Evolutionary conservation across 1,284 basidiomycete species (phyloP).

Genomic region (Waitea zeae): DNA sequence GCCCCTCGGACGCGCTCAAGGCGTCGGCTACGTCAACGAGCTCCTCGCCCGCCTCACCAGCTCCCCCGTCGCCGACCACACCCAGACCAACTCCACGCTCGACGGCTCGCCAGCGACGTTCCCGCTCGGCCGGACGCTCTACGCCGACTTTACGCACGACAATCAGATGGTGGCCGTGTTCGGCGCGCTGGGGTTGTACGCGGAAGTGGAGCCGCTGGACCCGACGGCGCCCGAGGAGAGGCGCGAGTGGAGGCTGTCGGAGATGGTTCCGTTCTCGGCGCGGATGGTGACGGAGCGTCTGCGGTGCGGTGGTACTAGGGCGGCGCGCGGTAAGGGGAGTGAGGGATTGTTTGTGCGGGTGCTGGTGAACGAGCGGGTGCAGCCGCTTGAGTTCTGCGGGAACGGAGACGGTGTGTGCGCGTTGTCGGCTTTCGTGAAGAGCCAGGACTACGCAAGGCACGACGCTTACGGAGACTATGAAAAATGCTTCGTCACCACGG

Average conservation of each 20-base stretch:
- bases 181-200: conserved; percentile 56
- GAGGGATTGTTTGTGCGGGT: conserved; percentile 30
- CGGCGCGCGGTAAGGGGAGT: conserved; percentile 12
- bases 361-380: conserved; percentile 49
- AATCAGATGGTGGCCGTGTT: conserved; percentile 67
- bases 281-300: conserved; percentile 49
- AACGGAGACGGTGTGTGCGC: conserved; percentile 39
- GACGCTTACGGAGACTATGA: conserved; percentile 53
- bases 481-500: conserved; percentile 35
- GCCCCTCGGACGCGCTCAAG: conserved; percentile 50
- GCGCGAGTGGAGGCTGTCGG: conserved; percentile 39
- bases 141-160: conserved; percentile 72
- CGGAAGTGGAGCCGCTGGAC: conserved; percentile 20
- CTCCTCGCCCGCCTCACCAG: conserved; percentile 63
- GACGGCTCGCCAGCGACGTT: conserved; percentile 50
- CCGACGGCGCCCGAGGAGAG: conserved; percentile 19
- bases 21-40: conserved; percentile 74
- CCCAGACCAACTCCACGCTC: conserved; percentile 69
- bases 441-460: conserved; percentile 47
- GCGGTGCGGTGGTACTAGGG: conserved; percentile 22
- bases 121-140: conserved; percentile 48
- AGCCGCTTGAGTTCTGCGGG: conserved; percentile 45
- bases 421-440: conserved; percentile 48
- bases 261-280: conserved; percentile 46
- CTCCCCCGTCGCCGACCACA: conserved; percentile 41